phyloP scores from a whole-genome alignment of 1,284 basidiomycete genomes.

The Ustilago trichophora region DNA sequence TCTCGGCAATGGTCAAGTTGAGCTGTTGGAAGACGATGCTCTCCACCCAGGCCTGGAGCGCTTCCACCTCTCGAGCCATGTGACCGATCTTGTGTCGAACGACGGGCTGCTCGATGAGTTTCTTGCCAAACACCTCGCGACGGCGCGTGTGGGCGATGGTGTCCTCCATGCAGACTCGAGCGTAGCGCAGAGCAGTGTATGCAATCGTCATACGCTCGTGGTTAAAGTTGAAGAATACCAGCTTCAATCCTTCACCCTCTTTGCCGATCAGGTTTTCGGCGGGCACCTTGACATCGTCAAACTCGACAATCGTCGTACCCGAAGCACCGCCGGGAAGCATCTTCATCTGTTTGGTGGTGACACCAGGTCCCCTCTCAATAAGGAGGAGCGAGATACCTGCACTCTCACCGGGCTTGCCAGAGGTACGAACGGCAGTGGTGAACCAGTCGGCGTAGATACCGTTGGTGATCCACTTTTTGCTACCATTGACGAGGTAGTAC shows the following conservation, averaged over 20 bases:
- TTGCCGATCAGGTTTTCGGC: constrained; percentile 66
- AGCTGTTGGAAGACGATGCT: constrained; percentile 50
- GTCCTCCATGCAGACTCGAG: constrained; percentile 55
- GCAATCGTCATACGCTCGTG: constrained; percentile 56
- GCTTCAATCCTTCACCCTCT: constrained; percentile 51
- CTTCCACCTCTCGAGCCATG: constrained; percentile 59
- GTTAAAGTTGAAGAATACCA: constrained; percentile 51
- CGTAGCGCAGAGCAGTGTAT: constrained; percentile 48
- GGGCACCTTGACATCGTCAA: constrained; percentile 65
- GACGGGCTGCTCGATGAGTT: constrained; percentile 59
- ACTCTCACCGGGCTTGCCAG: constrained; percentile 66
- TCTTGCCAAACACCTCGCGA: constrained; percentile 54
- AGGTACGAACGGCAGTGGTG: constrained; percentile 66
- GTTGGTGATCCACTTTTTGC: constrained; percentile 67
- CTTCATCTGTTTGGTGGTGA: constrained; percentile 61
- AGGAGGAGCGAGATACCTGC: constrained; percentile 65
- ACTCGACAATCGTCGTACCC: constrained; percentile 66
- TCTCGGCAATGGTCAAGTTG: constrained; percentile 39
- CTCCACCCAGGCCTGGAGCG: constrained; percentile 56
- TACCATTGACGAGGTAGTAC: constrained; percentile 67
- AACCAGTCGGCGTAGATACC: constrained; percentile 64
- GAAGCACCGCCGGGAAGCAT: constrained; percentile 60
- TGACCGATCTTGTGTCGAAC: constrained; percentile 59
- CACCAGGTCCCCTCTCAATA: constrained; percentile 55
- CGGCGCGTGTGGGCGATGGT: constrained; percentile 45